phyloP scores from a whole-genome alignment of 805 yeast species.

The Starmerella gropengiesseri region DNA sequence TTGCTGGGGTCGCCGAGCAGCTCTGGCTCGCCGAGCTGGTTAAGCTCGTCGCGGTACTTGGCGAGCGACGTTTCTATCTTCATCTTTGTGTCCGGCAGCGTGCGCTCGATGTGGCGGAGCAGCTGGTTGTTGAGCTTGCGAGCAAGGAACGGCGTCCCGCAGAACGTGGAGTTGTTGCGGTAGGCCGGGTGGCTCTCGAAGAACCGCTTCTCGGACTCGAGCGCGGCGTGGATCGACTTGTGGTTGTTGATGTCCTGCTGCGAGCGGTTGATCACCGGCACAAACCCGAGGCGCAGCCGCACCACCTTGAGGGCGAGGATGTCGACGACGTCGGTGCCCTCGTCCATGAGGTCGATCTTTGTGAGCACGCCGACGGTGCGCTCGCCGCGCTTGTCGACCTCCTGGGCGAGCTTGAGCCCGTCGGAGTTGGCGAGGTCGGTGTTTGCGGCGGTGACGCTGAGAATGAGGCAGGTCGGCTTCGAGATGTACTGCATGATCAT shows the following conservation, averaged over 20 bases:
- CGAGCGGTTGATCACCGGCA: constrained; percentile 94
- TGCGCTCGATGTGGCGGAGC: constrained; percentile 77
- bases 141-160: constrained; percentile 97
- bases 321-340: constrained; percentile 94
- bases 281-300: constrained; percentile 89
- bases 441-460: constrained; percentile 92
- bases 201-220: constrained; percentile 64
- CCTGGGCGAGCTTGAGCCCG: constrained; percentile 90
- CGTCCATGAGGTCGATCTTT: constrained; percentile 93
- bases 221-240: constrained; percentile 80
- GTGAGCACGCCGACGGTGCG: constrained; percentile 96
- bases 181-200: constrained; percentile 87
- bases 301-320: constrained; percentile 91
- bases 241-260: constrained; percentile 87
- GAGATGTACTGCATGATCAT: constrained; percentile 88
- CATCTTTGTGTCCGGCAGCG: constrained; percentile 85
- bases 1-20: constrained; percentile 62
- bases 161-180: constrained; percentile 83
- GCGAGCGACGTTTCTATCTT: constrained; percentile 75
- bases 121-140: constrained; percentile 80
- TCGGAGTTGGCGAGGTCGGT: constrained; percentile 96
- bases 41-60: constrained; percentile 72
- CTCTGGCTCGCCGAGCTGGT: constrained; percentile 75
- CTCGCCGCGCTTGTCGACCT: constrained; percentile 92
- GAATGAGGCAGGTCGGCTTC: constrained; percentile 86